Evolutionary conservation across 257 asterid genomes (phyloP).

Genomic region (Jaltomata sinuosa): DNA sequence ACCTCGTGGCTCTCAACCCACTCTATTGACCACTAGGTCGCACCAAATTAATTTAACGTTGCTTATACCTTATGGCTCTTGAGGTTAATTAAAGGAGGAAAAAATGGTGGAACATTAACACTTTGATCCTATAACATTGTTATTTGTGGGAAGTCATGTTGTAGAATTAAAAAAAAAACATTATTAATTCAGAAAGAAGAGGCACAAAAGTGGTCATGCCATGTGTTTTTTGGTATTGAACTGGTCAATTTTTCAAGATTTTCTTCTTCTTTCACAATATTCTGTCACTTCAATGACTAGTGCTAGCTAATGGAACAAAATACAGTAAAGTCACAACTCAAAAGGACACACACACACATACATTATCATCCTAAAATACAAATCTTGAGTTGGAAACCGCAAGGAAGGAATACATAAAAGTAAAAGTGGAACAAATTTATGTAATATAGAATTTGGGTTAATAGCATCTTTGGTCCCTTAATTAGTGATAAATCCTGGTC

Average conservation of each 20-base stretch:
- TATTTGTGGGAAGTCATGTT: neutral
- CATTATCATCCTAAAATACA: neutral
- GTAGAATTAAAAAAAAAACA: neutral
- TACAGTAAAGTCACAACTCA: neutral
- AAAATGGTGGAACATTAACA: neutral
- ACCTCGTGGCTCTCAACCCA: no score
- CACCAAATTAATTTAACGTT: neutral
- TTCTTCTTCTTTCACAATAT: neutral
- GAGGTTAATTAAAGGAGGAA: neutral
- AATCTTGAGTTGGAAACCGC: constrained; percentile 1
- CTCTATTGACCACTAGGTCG: neutral
- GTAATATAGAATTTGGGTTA: neutral
- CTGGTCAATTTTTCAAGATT: neutral
- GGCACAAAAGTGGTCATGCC: neutral
- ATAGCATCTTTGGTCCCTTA: no score
- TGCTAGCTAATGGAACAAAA: neutral
- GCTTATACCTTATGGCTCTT: neutral
- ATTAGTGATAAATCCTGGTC: no score
- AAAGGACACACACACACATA: neutral
- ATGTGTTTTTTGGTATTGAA: neutral
- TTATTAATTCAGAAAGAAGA: neutral
- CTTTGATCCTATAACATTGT: neutral
- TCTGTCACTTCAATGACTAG: neutral
- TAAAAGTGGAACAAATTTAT: neutral
- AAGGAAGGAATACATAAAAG: neutral